These are phyloP conservation scores for Diaporthe sp. DNA, from an alignment of 2,329 filamentous ascomycete genomes.

Conservation along the genomic window DNA sequence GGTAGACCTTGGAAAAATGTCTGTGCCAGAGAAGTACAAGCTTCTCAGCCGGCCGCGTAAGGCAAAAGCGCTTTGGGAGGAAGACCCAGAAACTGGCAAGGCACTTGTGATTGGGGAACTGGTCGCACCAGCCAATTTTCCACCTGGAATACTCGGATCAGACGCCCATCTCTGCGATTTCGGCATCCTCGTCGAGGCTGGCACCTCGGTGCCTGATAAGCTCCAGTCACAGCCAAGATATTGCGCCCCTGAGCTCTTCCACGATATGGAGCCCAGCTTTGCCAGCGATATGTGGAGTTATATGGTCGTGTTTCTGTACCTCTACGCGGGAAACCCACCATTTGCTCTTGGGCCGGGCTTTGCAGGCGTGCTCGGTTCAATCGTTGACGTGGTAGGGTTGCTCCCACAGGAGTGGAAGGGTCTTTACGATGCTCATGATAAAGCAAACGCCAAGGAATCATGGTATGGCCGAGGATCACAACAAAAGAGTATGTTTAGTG, in stretches of 20 bases:
- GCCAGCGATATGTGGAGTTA: conserved; percentile 20
- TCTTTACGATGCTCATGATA: background rate
- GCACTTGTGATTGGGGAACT: background rate
- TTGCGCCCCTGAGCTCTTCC: conserved; percentile 22
- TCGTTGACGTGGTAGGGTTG: background rate
- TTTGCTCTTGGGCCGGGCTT: background rate
- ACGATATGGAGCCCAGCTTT: conserved; percentile 9
- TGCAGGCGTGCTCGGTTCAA: conserved; percentile 2
- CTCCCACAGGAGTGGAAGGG: conserved; percentile 6
- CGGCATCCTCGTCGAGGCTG: background rate
- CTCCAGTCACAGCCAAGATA: conserved; percentile 1
- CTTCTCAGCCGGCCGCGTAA: conserved; percentile 5
- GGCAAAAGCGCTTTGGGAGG: background rate
- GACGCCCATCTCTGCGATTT: conserved; percentile 15
- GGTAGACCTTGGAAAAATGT: background rate
- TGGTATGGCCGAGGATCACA: background rate
- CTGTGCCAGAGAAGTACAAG: background rate
- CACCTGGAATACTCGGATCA: background rate
- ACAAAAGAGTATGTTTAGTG: background rate
- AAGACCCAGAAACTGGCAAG: background rate
- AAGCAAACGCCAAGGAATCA: background rate
- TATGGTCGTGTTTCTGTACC: background rate
- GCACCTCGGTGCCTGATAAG: conserved; percentile 13
- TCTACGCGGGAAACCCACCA: background rate
- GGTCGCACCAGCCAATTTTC: background rate